Percentiles rank a stretch among this genome's conserved stretches.
Conservation (phyloP, 257 asterid genomes). For the Solanum ossicruentum region DNA sequence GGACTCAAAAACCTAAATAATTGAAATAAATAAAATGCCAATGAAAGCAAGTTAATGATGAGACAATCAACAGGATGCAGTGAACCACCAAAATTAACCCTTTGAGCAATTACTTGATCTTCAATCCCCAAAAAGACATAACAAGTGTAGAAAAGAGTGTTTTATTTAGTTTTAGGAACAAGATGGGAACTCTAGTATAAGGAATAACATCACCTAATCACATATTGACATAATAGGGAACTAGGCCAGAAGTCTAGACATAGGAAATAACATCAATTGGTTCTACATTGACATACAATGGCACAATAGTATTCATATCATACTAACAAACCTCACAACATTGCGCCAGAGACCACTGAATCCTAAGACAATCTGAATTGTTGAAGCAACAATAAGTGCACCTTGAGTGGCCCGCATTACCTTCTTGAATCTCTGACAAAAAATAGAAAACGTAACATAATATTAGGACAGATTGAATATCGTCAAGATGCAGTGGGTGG, state of each 20-base stretch:
- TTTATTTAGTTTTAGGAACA: not conserved
- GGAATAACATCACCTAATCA: not conserved
- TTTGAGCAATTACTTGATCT: not conserved
- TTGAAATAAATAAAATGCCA: not conserved
- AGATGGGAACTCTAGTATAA: not conserved
- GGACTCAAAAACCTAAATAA: conserved; percentile 56
- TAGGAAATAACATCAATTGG: not conserved
- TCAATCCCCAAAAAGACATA: not conserved
- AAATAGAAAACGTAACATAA: not conserved
- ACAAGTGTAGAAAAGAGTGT: not conserved
- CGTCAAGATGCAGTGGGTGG: not conserved
- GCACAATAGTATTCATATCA: not conserved
- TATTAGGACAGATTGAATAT: not conserved
- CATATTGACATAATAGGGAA: not conserved
- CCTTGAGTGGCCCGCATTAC: conserved; percentile 88
- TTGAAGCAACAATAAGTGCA: conserved; percentile 70
- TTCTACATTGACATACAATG: not conserved
- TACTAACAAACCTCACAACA: conserved; percentile 37
- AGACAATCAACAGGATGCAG: not conserved
- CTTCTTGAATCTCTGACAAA: conserved; percentile 55
- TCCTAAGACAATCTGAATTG: conserved; percentile 72
- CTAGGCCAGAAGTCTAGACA: not conserved
- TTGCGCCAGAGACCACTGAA: conserved; percentile 93
- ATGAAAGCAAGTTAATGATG: not conserved
- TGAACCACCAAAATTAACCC: not conserved